Base-by-base conservation (phyloP, 139 green algal species). In the Yamagishiella unicocca region DNA sequence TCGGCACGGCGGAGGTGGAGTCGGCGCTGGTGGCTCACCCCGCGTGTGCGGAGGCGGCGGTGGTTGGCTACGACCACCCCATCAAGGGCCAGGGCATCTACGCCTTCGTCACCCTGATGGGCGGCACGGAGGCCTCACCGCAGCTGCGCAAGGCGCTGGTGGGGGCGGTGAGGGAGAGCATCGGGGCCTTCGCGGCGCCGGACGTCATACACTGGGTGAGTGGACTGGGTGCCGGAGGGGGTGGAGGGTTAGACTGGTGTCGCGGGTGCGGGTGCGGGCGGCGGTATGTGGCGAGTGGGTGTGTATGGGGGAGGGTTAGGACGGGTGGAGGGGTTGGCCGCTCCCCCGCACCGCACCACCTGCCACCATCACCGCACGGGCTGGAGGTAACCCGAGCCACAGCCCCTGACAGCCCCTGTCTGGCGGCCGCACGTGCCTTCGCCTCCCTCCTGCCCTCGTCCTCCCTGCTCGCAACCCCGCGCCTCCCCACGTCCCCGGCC, bases 1-100 rank as follows among this genome's bases (percentile, higher is more conserved):
- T 99, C 40, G 97, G 97, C 62, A 98, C 97, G 0, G 97, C 97
- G 0, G 97, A 99, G 93, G 97, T 99, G 87, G 97, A 99, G 93
- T 92, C 67, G 54, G 97, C 97, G 46, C 92, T 99, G 22, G 95
- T 97, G 29, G 82, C 68, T 5, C 95, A 99, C 91, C 87, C 93
- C 40, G 43, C 66, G 3, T 98, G 95, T 77, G 93, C 95, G 4
- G 97, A 99, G 92, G 97, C 97, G 4, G 97, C 97, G 0, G 97
- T 99, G 40, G 97, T 99, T 24, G 87, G 88, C 1, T 88, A 90
- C 45, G 87, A 91, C 58, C 97, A 99, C 87, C 87, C 93, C 33
- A 95, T 99, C 88, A 99, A 99, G 93, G 97, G 97, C 37, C 93
- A 97, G 66, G 97, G 93, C 84, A 99, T 99, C 90, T 99, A 99